Evolutionary conservation across 139 green algal species (phyloP).

Genomic region (Chlamydomonas sphaeroides): DNA sequence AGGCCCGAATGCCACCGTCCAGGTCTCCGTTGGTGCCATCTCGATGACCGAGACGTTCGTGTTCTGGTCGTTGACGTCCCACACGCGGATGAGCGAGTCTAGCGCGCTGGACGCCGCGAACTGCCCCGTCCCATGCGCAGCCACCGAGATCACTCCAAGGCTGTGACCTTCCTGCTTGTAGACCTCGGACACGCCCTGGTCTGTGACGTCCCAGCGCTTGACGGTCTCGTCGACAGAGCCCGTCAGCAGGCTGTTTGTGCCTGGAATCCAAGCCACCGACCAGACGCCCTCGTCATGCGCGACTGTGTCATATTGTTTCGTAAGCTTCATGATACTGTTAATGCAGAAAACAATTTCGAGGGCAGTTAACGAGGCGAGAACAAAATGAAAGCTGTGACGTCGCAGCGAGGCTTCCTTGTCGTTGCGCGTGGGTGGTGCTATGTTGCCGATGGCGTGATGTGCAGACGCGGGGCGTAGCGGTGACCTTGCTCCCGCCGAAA

Average conservation of each 20-base stretch:
- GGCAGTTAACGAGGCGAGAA: no score
- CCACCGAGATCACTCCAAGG: conserved; percentile 87
- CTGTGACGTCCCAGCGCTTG: conserved; percentile 73
- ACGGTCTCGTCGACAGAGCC: conserved; percentile 87
- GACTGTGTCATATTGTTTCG: conserved; percentile 62
- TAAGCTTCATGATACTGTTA: conserved; percentile 44
- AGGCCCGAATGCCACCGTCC: conserved; percentile 80
- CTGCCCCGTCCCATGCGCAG: conserved; percentile 67
- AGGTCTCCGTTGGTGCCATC: conserved; percentile 86
- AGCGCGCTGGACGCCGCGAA: conserved; percentile 81
- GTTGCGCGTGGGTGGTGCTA: no score
- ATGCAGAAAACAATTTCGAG: no score
- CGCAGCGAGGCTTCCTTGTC: no score
- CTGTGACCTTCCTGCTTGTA: conserved; percentile 77
- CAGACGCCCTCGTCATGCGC: conserved; percentile 89
- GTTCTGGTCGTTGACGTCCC: conserved; percentile 64
- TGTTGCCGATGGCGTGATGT: no score
- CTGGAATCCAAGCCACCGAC: conserved; percentile 74
- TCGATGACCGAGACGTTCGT: conserved; percentile 71
- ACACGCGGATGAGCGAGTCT: conserved; percentile 87
- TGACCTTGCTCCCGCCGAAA: no score
- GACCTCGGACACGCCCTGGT: conserved; percentile 46
- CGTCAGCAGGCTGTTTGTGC: conserved; percentile 69
- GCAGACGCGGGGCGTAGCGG: no score
- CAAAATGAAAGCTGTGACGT: no score